phyloP scores from a whole-genome alignment of 2,329 filamentous ascomycete genomes.

The Curvularia eragrostidis region DNA sequence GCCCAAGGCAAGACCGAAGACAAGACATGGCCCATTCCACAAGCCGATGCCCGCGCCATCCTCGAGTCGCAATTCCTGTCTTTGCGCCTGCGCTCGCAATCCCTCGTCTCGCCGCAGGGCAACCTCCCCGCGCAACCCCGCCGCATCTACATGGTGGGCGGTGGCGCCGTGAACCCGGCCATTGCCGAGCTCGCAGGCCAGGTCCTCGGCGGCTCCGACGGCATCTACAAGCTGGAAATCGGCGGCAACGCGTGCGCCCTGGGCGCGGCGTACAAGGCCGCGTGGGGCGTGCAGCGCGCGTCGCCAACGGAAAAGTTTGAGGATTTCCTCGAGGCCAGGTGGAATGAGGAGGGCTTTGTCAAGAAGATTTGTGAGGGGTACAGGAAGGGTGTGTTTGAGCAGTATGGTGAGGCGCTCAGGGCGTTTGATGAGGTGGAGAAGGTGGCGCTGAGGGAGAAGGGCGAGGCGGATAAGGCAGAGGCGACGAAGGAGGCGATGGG shows the following conservation, averaged over 20 bases:
- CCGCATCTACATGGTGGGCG: constrained; percentile 91
- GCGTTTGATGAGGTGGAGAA: constrained; percentile 61
- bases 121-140: constrained; percentile 81
- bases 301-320: constrained; percentile 76
- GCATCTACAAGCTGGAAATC: constrained; percentile 91
- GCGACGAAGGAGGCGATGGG: constrained; percentile 9
- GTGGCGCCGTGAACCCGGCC: constrained; percentile 86
- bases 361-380: constrained; percentile 85
- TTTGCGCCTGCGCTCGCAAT: constrained; percentile 82
- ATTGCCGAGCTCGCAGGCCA: constrained; percentile 86
- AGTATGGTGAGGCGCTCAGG: constrained; percentile 77
- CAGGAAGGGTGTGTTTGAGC: constrained; percentile 73
- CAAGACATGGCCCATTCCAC: constrained; percentile 59
- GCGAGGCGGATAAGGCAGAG: constrained; percentile 9
- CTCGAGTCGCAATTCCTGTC: constrained; percentile 95
- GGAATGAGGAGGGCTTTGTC: constrained; percentile 84
- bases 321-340: constrained; percentile 80
- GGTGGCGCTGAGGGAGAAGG: constrained; percentile 17
- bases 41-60: constrained; percentile 81
- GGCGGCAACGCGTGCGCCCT: constrained; percentile 94
- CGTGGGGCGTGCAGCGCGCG: constrained; percentile 82
- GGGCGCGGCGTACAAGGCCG: constrained; percentile 93
- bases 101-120: constrained; percentile 67
- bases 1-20: constrained; percentile 48
- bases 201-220: constrained; percentile 86